Evolutionary conservation across 2,329 filamentous ascomycete genomes (phyloP).

Genomic region (Botryotinia narcissicola): DNA sequence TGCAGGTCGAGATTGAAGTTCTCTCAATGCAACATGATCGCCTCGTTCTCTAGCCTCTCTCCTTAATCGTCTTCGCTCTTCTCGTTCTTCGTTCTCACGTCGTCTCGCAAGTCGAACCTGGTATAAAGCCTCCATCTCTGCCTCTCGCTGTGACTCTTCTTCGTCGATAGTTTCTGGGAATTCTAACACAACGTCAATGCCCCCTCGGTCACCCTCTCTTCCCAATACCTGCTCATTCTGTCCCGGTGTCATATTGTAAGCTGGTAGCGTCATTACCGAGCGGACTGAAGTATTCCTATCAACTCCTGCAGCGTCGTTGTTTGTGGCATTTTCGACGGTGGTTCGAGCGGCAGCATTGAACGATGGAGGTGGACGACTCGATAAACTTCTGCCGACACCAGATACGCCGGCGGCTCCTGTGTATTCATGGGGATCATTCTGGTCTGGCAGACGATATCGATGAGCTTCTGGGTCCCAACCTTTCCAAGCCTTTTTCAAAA

Average conservation of each 20-base stretch:
- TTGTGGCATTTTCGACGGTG: constrained; percentile 13
- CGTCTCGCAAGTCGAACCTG: constrained; percentile 80
- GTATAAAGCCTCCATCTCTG: constrained; percentile 90
- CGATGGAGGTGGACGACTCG: constrained; percentile 22
- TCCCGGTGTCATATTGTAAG: constrained; percentile 71
- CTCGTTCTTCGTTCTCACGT: constrained; percentile 71
- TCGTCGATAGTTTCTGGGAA: constrained; percentile 77
- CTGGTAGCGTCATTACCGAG: constrained; percentile 90
- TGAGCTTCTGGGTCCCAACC: constrained; percentile 44
- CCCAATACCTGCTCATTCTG: constrained; percentile 80
- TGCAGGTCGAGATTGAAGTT: constrained; percentile 56
- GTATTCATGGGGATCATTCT: constrained; percentile 42
- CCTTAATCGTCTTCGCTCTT: constrained; percentile 67
- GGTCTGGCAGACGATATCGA: constrained; percentile 30
- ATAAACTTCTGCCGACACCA: constrained; percentile 14
- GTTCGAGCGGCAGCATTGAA: constrained; percentile 21
- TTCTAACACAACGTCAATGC: constrained; percentile 88
- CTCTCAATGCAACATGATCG: constrained; percentile 66
- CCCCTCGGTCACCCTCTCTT: constrained; percentile 84
- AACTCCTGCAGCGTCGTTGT: constrained; percentile 44
- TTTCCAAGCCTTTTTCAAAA: constrained; percentile 51
- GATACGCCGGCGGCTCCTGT: constrained; percentile 34
- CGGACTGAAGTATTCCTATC: constrained; percentile 83
- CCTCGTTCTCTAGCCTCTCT: constrained; percentile 70
- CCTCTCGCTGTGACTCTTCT: constrained; percentile 73